Conservation (phyloP, 2,329 filamentous ascomycete species). For the Stenocarpella maydis region DNA sequence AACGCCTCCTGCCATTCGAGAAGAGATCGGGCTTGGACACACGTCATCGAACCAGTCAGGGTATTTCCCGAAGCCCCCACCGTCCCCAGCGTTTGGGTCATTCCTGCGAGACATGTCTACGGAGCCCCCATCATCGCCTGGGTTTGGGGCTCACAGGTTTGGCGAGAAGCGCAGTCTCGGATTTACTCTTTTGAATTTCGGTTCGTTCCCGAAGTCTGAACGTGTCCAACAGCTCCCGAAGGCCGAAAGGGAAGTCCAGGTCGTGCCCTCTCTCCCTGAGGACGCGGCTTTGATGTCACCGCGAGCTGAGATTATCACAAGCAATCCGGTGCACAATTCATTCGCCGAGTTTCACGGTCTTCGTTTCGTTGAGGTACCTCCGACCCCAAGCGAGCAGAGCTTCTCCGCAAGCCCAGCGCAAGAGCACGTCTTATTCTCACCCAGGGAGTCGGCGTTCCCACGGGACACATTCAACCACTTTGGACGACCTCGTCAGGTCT, state of each 20-base stretch:
- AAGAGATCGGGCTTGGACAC: slow-evolving; percentile 41
- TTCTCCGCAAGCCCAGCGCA: slow-evolving; percentile 45
- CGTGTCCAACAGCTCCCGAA: slow-evolving; percentile 27
- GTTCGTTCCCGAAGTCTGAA: slow-evolving; percentile 6
- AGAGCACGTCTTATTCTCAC: slow-evolving; percentile 47
- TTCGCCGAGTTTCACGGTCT: slow-evolving; percentile 54
- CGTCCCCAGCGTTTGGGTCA: slow-evolving; percentile 41
- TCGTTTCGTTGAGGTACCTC: slow-evolving; percentile 61
- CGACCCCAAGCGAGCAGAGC: slow-evolving; percentile 59
- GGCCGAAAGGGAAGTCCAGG: slow-evolving; percentile 47
- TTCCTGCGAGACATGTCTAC: slow-evolving; percentile 31
- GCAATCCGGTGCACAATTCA: slow-evolving; percentile 67
- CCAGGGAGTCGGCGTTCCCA: slow-evolving; percentile 60
- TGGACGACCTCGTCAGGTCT: slow-evolving; percentile 58
- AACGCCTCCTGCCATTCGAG: slow-evolving; percentile 49
- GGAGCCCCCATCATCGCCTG: slow-evolving; percentile 56
- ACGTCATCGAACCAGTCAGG: slow-evolving; percentile 37
- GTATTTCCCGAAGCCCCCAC: slow-evolving; percentile 37
- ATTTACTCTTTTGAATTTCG: slow-evolving; percentile 40
- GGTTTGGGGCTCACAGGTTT: slow-evolving; percentile 52
- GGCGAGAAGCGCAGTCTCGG: slow-evolving; percentile 49
- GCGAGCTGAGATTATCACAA: slow-evolving; percentile 75
- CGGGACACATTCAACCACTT: slow-evolving; percentile 62
- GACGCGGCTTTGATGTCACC: slow-evolving; percentile 74
- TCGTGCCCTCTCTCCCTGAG: slow-evolving; percentile 48